These are phyloP conservation scores for Kwoniella mangroviensis DNA, from an alignment of 768 basidiomycete species.

Conservation along the genomic window DNA sequence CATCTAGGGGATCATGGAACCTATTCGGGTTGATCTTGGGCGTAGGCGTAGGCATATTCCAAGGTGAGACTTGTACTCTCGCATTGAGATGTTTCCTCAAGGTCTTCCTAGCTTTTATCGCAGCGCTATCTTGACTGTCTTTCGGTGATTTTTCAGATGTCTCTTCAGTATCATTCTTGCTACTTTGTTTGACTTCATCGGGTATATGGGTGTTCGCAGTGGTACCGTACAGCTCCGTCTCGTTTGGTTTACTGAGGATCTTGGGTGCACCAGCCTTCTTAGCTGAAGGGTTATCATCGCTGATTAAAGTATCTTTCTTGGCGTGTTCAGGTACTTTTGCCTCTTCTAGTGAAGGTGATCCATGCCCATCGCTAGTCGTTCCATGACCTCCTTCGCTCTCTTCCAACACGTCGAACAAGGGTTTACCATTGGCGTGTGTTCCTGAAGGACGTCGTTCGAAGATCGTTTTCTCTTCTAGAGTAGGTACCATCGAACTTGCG, in stretches of 20 bases:
- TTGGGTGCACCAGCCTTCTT: constrained; percentile 41
- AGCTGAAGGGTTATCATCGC: constrained; percentile 54
- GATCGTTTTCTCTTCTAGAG: constrained; percentile 70
- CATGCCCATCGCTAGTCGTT: not conserved
- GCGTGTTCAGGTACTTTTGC: constrained; percentile 45
- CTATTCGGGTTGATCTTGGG: constrained; percentile 74
- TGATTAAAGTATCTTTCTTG: constrained; percentile 53
- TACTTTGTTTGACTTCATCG: constrained; percentile 63
- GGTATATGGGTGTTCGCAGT: constrained; percentile 64
- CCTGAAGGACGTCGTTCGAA: constrained; percentile 62
- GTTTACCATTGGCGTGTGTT: constrained; percentile 51
- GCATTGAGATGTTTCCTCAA: constrained; percentile 65
- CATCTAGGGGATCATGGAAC: constrained; percentile 87
- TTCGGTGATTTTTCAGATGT: not conserved
- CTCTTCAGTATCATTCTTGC: constrained; percentile 59
- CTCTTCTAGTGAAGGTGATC: constrained; percentile 27
- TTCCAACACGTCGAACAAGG: constrained; percentile 51
- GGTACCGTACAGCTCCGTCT: constrained; percentile 61
- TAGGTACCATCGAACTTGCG: constrained; percentile 69
- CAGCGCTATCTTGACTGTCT: constrained; percentile 64
- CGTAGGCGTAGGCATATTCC: constrained; percentile 70
- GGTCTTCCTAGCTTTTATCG: constrained; percentile 63
- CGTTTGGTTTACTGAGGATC: constrained; percentile 33
- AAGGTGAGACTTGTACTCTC: constrained; percentile 65
- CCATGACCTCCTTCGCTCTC: constrained; percentile 34